A percentile compares a stretch with the other conserved stretches of the same genome.
phyloP scores from a whole-genome alignment of 2,329 filamentous ascomycete species.

The Penicillium sp. region DNA sequence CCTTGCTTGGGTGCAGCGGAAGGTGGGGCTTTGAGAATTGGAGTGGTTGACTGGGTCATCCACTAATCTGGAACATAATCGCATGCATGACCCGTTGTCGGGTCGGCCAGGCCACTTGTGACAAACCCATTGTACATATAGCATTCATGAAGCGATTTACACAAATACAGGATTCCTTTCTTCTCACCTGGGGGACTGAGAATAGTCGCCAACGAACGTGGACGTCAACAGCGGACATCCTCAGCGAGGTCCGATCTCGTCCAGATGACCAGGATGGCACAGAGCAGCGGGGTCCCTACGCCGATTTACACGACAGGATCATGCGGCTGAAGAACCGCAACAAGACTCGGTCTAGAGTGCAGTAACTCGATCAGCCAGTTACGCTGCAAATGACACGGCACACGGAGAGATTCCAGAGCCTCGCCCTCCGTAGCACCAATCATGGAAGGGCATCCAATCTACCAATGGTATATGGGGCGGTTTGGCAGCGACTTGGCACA shows the following conservation, averaged over 20 bases:
- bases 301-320: constrained; percentile 41
- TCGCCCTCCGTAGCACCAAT: constrained; percentile 43
- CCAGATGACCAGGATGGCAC: not conserved
- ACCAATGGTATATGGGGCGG: constrained; percentile 7
- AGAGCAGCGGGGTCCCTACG: constrained; percentile 25
- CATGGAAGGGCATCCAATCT: constrained; percentile 29
- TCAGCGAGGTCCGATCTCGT: too few relatives aligned
- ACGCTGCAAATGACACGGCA: not conserved
- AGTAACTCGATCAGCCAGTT: too few relatives aligned
- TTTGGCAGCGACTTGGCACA: not conserved
- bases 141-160: constrained; percentile 1
- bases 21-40: too few relatives aligned
- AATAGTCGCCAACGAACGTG: not conserved
- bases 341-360: constrained; percentile 15
- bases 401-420: constrained; percentile 35
- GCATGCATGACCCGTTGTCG: not conserved
- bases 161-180: not conserved
- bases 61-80: not conserved
- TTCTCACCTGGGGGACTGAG: not conserved
- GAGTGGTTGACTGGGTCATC: too few relatives aligned
- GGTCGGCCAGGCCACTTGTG: constrained; percentile 11
- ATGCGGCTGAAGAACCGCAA: constrained; percentile 40
- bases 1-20: too few relatives aligned
- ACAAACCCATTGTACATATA: constrained; percentile 1
- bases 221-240: too few relatives aligned